Evolutionary conservation across 495 filamentous ascomycete species (phyloP), one percentile per base, ranked within the genome.

Genomic region (Neurospora sp.): DNA sequence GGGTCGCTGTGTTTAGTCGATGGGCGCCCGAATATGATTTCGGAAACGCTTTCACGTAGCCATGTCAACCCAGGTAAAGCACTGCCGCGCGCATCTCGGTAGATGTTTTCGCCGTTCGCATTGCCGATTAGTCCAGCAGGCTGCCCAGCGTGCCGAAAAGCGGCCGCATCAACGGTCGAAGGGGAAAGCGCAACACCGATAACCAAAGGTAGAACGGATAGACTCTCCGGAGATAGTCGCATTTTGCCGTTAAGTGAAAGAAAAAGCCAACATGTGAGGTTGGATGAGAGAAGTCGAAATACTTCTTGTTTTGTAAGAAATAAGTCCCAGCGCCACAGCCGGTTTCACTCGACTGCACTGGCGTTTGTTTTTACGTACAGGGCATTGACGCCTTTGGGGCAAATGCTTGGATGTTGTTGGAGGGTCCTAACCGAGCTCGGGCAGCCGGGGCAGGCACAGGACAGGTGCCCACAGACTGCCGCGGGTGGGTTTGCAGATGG

Each of bases 11-110:
- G n/a, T 72, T 76, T 77, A 46, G 74, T 44, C 72, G 73, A 79
- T 69, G 82, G 86, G 20, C 82, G 82, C 0, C 89, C 86, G 84
- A 93, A 93, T 72, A 94, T 81, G 40, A 84, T 83, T 72, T 90
- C 86, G 71, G 93, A 88, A 39, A 90, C 81, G 75, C 85, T 86
- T 76, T 94, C 89, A 73, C 92, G 89, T 35, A 93, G 75, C 76
- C 88, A 87, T 70, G 84, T 89, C 81, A 85, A 73, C 39, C 85
- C 78, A 0, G 80, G 79, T 69, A 84, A 85, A 39, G 79, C 76
- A 54, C 69, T 72, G 20, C 73, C 70, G 70, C 70, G 69, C 54
- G 54, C 54, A 9, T 35, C 54, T 66, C 31, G 54, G 16, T 16
- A 66, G 7, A 18, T 0, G 27, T 18, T 18, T 27, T 16, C 54